Percentiles rank a stretch among this genome's conserved stretches.
Conservation (phyloP, 2,329 filamentous ascomycete genomes). For the Exophiala calicioides region DNA sequence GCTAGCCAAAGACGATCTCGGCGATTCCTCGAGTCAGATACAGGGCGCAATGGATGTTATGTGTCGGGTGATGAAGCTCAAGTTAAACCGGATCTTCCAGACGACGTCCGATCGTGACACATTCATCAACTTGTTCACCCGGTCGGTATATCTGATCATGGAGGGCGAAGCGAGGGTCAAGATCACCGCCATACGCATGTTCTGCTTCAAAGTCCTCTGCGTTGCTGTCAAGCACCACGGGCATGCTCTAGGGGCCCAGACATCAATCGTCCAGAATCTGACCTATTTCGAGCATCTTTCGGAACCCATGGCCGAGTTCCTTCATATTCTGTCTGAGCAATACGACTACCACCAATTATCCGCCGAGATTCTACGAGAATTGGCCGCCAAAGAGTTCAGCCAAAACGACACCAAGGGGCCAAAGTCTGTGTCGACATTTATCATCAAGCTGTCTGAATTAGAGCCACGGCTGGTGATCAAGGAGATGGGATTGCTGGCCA, state of each 20-base stretch:
- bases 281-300: slow-evolving; percentile 99
- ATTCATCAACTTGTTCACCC: slow-evolving; percentile 86
- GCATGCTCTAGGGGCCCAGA: slow-evolving; percentile 94
- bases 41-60: slow-evolving; percentile 88
- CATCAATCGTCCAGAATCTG: slow-evolving; percentile 94
- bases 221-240: slow-evolving; percentile 97
- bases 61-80: slow-evolving; percentile 93
- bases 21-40: slow-evolving; percentile 87
- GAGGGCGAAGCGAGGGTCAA: slow-evolving; percentile 94
- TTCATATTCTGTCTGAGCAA: slow-evolving; percentile 93
- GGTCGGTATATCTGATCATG: slow-evolving; percentile 88
- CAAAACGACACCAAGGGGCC: slow-evolving; percentile 93
- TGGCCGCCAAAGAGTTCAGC: slow-evolving; percentile 98
- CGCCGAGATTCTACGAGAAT: slow-evolving; percentile 88
- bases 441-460: slow-evolving; percentile 89
- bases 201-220: slow-evolving; percentile 94
- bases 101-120: slow-evolving; percentile 96
- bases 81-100: slow-evolving; percentile 87
- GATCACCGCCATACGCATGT: slow-evolving; percentile 85
- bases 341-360: slow-evolving; percentile 96
- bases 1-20: slow-evolving; percentile 69
- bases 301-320: slow-evolving; percentile 97
- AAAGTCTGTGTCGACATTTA: slow-evolving; percentile 93
- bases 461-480: slow-evolving; percentile 91
- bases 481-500: slow-evolving; percentile 93